Percentiles rank a stretch among this genome's conserved stretches.
phyloP scores from a whole-genome alignment of 208 protist species.

The Crithidia expoeki region DNA sequence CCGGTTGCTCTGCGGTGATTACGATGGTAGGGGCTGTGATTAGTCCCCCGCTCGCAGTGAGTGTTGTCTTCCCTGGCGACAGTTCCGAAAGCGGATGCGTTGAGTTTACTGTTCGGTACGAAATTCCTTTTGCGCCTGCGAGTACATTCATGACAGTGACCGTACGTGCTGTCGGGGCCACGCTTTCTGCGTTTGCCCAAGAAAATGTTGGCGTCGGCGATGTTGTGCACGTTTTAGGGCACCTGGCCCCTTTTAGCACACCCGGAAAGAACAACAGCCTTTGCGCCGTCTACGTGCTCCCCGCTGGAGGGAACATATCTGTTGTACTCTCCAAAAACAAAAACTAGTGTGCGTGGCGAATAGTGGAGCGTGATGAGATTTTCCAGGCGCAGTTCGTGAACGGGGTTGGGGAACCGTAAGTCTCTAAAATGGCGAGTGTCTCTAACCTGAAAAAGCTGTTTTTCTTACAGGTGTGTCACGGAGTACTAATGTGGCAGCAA shows the following conservation, averaged over 20 bases:
- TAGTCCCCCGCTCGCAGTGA: constrained; percentile 5
- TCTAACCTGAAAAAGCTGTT: too few relatives aligned
- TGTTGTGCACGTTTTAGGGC: constrained; percentile 83
- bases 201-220: constrained; percentile 62
- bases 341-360: neutral
- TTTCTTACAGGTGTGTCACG: too few relatives aligned
- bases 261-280: neutral
- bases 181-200: constrained; percentile 59
- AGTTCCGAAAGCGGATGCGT: constrained; percentile 35
- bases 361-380: too few relatives aligned
- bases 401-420: too few relatives aligned
- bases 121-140: constrained; percentile 51
- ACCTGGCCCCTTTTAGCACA: constrained; percentile 48
- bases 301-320: constrained; percentile 82
- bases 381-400: neutral
- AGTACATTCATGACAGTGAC: constrained; percentile 33
- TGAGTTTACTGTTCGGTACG: constrained; percentile 66
- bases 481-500: too few relatives aligned
- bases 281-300: constrained; percentile 65
- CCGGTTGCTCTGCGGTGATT: constrained; percentile 64
- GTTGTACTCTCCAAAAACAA: constrained; percentile 39
- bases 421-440: too few relatives aligned
- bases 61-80: constrained; percentile 14
- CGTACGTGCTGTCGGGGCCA: constrained; percentile 65
- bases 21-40: constrained; percentile 61